Evolutionary conservation across 164 flowering plant species (phyloP), one percentile per base, ranked within the genome.

Genomic region (Stephania yunnanensis): DNA sequence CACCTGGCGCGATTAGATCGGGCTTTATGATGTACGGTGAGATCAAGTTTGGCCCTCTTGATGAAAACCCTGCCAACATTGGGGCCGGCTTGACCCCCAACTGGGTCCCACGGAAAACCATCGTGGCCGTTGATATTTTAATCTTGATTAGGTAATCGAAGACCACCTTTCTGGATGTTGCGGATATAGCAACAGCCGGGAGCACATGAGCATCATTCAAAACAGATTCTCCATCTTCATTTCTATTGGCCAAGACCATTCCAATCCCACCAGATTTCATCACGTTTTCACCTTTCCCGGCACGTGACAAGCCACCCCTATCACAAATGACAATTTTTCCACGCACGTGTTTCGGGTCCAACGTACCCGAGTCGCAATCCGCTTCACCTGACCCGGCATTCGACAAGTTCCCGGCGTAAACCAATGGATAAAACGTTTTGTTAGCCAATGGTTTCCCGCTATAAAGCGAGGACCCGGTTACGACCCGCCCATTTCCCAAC

Each of bases 1-100:
- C 88, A 31, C 95, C 95, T 46, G 95, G 92, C 2, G 90, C 95
- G 8, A 87, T 75, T 45, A 91, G 1, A 71, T 91, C 95, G 13
- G 95, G 95, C 68, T 91, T 91, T 22, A 88, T 44, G 17, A 91
- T 68, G 50, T 82, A 73, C 0, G 63, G 20, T 0, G 88, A 73
- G 8, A 70, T 73, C 7, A 68, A 9, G 73, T 80, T 85, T 20
- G 95, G 95, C 7, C 95, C 95, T 36, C 91, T 80, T 2, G 90
- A 80, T 1, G 88, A 84, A 70, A 91, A 91, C 1, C 81, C 75
- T 0, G 89, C 91, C 1, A 87, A 81, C 10, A 81, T 77, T 0
- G 89, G 95, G 1, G 95, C 87, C 0, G 91, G 91, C 36, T 75
- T 80, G 4, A 78, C 76, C 9, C 83, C 85, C 1, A 83, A 12